phyloP scores from a whole-genome alignment of 768 basidiomycete species.

The Trametes cingulata region DNA sequence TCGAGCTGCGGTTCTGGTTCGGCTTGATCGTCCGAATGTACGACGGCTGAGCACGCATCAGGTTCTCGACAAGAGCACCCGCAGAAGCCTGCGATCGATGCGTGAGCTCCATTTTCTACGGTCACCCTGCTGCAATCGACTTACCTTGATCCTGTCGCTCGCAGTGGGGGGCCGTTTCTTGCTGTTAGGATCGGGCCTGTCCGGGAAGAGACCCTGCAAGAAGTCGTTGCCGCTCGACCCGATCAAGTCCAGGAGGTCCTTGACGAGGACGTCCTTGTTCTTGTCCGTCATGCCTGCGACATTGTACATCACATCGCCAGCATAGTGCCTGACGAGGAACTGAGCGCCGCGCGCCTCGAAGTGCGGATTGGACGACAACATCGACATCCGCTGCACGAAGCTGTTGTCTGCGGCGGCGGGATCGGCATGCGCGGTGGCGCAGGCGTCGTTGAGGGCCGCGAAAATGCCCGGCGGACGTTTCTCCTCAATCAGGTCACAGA shows the following conservation, averaged over 20 bases:
- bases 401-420: slow-evolving; percentile 95
- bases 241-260: slow-evolving; percentile 91
- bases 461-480: slow-evolving; percentile 96
- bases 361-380: slow-evolving; percentile 82
- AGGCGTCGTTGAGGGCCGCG: slow-evolving; percentile 97
- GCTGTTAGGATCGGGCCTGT: slow-evolving; percentile 92
- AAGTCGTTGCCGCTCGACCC: slow-evolving; percentile 80
- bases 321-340: slow-evolving; percentile 95
- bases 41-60: slow-evolving; percentile 96
- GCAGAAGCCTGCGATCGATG: slow-evolving; percentile 68
- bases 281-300: slow-evolving; percentile 99
- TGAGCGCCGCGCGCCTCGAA: slow-evolving; percentile 94
- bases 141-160: slow-evolving; percentile 94
- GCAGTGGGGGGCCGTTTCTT: slow-evolving; percentile 99
- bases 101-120: not conserved
- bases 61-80: slow-evolving; percentile 91
- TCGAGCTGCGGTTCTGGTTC: slow-evolving; percentile 90
- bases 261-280: slow-evolving; percentile 97
- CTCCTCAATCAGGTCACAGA: slow-evolving; percentile 98
- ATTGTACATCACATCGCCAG: slow-evolving; percentile 98
- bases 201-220: slow-evolving; percentile 86
- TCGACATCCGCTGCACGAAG: slow-evolving; percentile 88
- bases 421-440: slow-evolving; percentile 97
- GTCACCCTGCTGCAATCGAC: slow-evolving; percentile 1
- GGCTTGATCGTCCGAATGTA: slow-evolving; percentile 99